Evolutionary conservation across 352 stramenopile genomes (phyloP), one percentile per base, ranked within the genome.

Genomic region (Peronospora destructor): DNA sequence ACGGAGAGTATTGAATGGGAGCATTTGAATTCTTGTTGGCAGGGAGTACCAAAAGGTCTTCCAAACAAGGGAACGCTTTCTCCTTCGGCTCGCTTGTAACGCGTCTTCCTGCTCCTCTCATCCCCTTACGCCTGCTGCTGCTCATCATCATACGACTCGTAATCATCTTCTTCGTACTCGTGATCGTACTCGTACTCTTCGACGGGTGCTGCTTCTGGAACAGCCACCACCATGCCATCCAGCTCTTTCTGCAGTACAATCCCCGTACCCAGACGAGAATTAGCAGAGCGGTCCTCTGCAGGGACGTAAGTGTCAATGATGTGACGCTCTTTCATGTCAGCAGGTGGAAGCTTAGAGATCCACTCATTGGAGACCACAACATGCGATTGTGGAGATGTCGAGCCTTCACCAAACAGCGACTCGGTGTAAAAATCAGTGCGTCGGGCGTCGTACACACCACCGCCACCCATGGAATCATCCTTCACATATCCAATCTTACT

Each of bases 321-420:
- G 58, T 91, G 80, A 30, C 69, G 65, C 73, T 94, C 82, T 56
- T 86, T 72, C 16, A 59, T 44, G 56, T 90, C 87, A 13, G 80
- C 63, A 45, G 64, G 29, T 25, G 72, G 76, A 25, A 94, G 62
- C 70, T 88, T 89, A 55, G 48, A n/a, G 48, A 91, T 69, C 84
- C 84, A 94, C 63, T 92, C 82, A 69, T 94, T 91, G 45, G 84
- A 80, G 44, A 94, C 66, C 38, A 94, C 75, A 6, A 94, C 80
- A 63, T 94, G 84, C 52, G 84, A 94, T 63, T 87, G 81, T 17
- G 82, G 74, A 33, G 82, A 93, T 47, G 71, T 66, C 10, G 79
- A 67, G 46, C 84, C 84, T 66, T 94, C 84, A 44, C 84, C 84
- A 44, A 94, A 94, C 54, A 94, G 81, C 52, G 64, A 87, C 68